These are phyloP conservation scores for Nicotiana obtusifolia DNA, from an alignment of 257 asterid genomes.

Conservation along the genomic window DNA sequence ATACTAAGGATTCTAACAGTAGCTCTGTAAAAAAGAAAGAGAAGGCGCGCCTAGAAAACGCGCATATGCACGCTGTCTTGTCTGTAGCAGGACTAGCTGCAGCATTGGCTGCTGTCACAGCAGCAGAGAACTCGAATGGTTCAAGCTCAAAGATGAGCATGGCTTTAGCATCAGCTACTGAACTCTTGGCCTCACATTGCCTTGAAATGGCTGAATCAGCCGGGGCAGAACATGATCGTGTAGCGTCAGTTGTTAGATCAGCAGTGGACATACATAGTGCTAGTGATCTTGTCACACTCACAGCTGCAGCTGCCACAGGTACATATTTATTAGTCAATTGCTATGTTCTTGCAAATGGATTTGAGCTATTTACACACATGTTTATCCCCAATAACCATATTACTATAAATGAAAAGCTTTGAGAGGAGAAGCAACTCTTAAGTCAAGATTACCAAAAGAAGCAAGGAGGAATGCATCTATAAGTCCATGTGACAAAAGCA, in stretches of 20 bases:
- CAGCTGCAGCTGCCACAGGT: conserved; percentile 97
- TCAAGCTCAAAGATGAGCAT: conserved; percentile 46
- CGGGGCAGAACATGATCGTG: conserved; percentile 50
- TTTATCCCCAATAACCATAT: background rate
- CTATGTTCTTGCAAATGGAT: background rate
- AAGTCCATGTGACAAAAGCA: conserved; percentile 62
- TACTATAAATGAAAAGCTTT: conserved; percentile 36
- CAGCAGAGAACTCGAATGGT: conserved; percentile 36
- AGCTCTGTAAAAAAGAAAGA: conserved; percentile 56
- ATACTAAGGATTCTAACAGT: conserved; percentile 34
- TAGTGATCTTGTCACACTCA: conserved; percentile 64
- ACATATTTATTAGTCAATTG: background rate
- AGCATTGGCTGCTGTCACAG: conserved; percentile 57
- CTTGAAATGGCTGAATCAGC: conserved; percentile 73
- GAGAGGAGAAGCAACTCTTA: conserved; percentile 80
- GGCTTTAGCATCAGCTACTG: conserved; percentile 77
- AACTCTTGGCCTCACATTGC: conserved; percentile 77
- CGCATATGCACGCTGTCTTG: conserved; percentile 53
- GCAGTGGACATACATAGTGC: conserved; percentile 59
- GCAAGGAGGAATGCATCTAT: conserved; percentile 71
- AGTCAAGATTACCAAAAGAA: conserved; percentile 69
- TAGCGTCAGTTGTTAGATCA: conserved; percentile 56
- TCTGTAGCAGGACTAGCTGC: conserved; percentile 86
- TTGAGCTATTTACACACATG: background rate
- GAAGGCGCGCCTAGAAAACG: conserved; percentile 61